Percentiles rank a stretch among this genome's conserved stretches.
Conservation (phyloP, 352 stramenopile species). For the Globisporangium irregulare region DNA sequence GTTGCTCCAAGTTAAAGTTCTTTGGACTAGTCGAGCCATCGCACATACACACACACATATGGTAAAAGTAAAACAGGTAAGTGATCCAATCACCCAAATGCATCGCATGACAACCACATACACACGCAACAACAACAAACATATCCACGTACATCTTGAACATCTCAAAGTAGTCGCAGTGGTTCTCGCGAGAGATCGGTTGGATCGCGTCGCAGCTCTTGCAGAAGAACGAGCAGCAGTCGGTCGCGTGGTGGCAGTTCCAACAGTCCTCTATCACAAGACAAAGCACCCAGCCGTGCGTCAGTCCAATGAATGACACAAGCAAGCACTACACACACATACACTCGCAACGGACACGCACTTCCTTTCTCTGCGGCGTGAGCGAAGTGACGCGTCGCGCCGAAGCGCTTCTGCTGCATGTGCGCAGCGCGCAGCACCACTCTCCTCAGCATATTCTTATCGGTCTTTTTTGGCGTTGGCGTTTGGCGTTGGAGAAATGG, state of each 20-base stretch:
- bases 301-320: background rate
- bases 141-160: slow-evolving; percentile 67
- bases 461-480: slow-evolving; percentile 3
- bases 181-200: slow-evolving; percentile 45
- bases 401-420: slow-evolving; percentile 14
- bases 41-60: background rate
- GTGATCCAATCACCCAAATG: background rate
- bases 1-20: slow-evolving; percentile 75
- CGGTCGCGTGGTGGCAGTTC: slow-evolving; percentile 81
- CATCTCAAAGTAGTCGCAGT: slow-evolving; percentile 87
- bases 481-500: background rate
- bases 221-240: slow-evolving; percentile 85
- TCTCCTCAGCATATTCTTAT: slow-evolving; percentile 25
- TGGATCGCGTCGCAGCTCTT: slow-evolving; percentile 76
- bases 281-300: background rate
- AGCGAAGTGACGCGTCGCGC: slow-evolving; percentile 19
- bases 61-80: background rate
- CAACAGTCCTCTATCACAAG: slow-evolving; percentile 46
- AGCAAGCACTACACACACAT: background rate
- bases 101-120: slow-evolving; percentile 4
- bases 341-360: slow-evolving; percentile 1
- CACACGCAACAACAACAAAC: slow-evolving; percentile 18
- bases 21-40: slow-evolving; percentile 43
- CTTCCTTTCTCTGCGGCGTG: slow-evolving; percentile 26
- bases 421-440: slow-evolving; percentile 31